Conservation (phyloP, 2,329 filamentous ascomycete genomes). For the Acephala macrosclerotiorum region DNA sequence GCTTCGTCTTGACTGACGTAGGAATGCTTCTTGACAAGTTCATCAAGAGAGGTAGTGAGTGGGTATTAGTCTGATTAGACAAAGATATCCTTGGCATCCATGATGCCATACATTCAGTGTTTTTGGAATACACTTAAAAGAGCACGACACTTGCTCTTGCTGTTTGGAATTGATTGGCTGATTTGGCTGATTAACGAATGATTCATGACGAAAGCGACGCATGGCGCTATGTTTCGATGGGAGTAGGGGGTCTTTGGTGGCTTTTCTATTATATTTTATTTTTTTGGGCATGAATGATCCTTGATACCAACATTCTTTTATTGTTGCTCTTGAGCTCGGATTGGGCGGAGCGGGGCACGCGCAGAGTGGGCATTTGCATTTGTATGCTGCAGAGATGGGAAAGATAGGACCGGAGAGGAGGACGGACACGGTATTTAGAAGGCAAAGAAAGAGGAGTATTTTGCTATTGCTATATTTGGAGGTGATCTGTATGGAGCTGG, state of each 20-base stretch:
- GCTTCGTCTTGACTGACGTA: slow-evolving; percentile 90
- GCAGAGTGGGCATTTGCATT: not conserved
- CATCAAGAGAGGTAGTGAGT: slow-evolving; percentile 95
- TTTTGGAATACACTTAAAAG: not conserved
- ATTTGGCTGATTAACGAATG: not conserved
- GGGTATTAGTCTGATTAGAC: slow-evolving; percentile 66
- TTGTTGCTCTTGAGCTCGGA: not conserved
- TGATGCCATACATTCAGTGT: not conserved
- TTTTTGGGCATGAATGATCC: not conserved
- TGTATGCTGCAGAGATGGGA: not conserved
- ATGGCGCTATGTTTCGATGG: not conserved
- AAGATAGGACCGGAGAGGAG: not conserved
- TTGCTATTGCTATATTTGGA: slow-evolving; percentile 4
- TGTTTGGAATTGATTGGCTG: not conserved
- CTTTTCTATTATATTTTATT: not conserved
- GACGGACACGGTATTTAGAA: not conserved
- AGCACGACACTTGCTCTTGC: not conserved
- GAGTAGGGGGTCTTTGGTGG: not conserved
- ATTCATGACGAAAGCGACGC: slow-evolving; percentile 2
- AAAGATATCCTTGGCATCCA: not conserved
- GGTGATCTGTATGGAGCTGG: not conserved
- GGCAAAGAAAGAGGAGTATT: not conserved
- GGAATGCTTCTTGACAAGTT: slow-evolving; percentile 91
- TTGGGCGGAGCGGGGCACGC: not conserved
- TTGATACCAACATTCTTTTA: slow-evolving; percentile 1